Evolutionary conservation across 2,329 filamentous ascomycete species (phyloP), one percentile per base, ranked within the genome.

Genomic region (Harringtonia lauricola): DNA sequence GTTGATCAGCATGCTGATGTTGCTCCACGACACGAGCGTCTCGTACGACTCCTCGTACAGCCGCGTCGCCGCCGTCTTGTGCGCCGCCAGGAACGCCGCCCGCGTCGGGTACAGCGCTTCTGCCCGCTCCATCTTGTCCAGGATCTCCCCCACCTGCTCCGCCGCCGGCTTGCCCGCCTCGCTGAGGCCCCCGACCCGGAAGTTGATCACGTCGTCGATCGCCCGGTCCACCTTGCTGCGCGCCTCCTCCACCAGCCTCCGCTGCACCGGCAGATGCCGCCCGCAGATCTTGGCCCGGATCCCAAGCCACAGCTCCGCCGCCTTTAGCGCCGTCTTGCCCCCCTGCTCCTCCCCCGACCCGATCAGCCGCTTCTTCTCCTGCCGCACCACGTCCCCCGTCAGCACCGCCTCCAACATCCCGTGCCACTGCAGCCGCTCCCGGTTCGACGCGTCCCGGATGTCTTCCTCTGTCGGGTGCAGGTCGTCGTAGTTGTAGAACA

Each of bases 341-440:
- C 66, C 59, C 47, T 73, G 66, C 52, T 72, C 70, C 42, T 81
- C 78, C 13, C 72, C 70, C 4, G 86, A 82, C 37, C 87, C 89
- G 52, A 94, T 92, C 56, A 98, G 64, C 36, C 92, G 80, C 62
- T 95, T 94, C 71, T 98, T 98, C 66, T 98, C 92, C 62, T 98
- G 92, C 55, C 87, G 86, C 46, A 98, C 90, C 9, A 98, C 92
- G 60, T 98, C 92, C 51, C 92, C 92, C 1, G 89, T 95, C 52
- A 98, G 67, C 4, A 98, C 92, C 14, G 90, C 94, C 47, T 90
- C 86, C 45, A 98, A 67, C 92, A 98, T 98, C 3, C 87, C 87
- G 64, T 98, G 89, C 92, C 92, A 98, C 64, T 98, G 92, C 21
- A 98, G 70, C 36, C 90, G 74, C 62, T 96, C 92, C 48, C 89